Conservation (phyloP, 148 eudicot genomes). For the Linanthus parryae region DNA sequence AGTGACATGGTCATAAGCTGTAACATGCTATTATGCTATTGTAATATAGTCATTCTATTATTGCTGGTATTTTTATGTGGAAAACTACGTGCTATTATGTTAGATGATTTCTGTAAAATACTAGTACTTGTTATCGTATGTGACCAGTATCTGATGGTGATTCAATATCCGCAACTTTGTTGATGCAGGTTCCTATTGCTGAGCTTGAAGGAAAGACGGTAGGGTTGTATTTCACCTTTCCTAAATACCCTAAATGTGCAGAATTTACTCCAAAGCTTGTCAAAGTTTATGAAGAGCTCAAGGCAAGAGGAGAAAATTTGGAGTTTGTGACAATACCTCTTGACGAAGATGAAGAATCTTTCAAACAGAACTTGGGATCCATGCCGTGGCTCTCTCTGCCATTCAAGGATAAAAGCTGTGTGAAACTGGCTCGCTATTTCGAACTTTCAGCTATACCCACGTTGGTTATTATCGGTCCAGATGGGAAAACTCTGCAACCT, state of each 20-base stretch:
- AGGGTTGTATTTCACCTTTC: slow-evolving; percentile 9
- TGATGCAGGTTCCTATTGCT: slow-evolving; percentile 1
- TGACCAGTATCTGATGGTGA: too few species aligned
- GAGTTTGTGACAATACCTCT: slow-evolving; percentile 11
- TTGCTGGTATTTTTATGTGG: too few species aligned
- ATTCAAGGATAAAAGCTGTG: slow-evolving; percentile 7
- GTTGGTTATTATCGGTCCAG: slow-evolving; percentile 4
- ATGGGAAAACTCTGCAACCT: slow-evolving; percentile 7
- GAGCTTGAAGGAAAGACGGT: slow-evolving; percentile 10
- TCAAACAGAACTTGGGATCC: neutral
- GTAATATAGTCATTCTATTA: too few species aligned
- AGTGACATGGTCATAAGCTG: too few species aligned
- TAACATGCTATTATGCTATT: too few species aligned
- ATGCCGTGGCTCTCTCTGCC: slow-evolving; percentile 7
- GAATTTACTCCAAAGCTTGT: slow-evolving; percentile 4
- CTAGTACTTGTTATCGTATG: too few species aligned
- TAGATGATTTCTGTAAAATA: too few species aligned
- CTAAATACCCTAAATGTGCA: neutral
- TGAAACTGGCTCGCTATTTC: slow-evolving; percentile 1
- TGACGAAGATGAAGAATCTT: slow-evolving; percentile 10
- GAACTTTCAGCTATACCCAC: slow-evolving; percentile 8
- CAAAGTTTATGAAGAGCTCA: slow-evolving; percentile 3
- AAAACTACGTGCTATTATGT: too few species aligned
- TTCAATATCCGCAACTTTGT: too few species aligned
- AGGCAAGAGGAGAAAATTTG: slow-evolving; percentile 4